phyloP scores from a whole-genome alignment of 129 eudicot species.

The Pittosporum tobira region DNA sequence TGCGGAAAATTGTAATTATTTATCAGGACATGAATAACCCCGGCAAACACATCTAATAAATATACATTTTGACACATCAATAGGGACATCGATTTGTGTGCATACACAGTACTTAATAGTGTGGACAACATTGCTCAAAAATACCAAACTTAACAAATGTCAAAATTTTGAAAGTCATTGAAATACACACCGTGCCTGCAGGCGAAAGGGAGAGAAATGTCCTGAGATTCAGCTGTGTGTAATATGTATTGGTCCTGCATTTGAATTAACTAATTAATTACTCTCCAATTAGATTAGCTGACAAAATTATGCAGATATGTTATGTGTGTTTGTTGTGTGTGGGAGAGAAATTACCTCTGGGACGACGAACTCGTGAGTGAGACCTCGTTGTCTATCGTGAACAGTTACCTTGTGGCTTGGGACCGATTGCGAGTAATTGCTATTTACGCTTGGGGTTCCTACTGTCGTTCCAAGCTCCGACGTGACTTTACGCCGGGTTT shows the following conservation, averaged over 20 bases:
- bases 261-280: background rate
- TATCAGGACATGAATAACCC: no score
- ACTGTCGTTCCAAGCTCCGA: conserved; percentile 45
- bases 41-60: no score
- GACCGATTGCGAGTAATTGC: conserved; percentile 34
- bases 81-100: no score
- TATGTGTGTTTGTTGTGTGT: background rate
- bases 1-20: no score
- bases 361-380: conserved; percentile 72
- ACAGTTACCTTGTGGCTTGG: conserved; percentile 82
- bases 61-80: no score
- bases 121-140: no score
- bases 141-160: no score
- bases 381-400: conserved; percentile 71
- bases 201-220: conserved; percentile 80
- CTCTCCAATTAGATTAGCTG: no score
- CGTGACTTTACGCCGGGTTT: conserved; percentile 26
- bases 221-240: conserved; percentile 86
- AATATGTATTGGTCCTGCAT: conserved; percentile 90
- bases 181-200: conserved; percentile 93
- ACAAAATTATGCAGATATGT: background rate
- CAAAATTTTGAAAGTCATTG: background rate
- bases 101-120: no score
- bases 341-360: conserved; percentile 53
- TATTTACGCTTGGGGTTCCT: conserved; percentile 19